Evolutionary conservation across 768 basidiomycete genomes (phyloP).

Genomic region (Lentinula guzmanii): DNA sequence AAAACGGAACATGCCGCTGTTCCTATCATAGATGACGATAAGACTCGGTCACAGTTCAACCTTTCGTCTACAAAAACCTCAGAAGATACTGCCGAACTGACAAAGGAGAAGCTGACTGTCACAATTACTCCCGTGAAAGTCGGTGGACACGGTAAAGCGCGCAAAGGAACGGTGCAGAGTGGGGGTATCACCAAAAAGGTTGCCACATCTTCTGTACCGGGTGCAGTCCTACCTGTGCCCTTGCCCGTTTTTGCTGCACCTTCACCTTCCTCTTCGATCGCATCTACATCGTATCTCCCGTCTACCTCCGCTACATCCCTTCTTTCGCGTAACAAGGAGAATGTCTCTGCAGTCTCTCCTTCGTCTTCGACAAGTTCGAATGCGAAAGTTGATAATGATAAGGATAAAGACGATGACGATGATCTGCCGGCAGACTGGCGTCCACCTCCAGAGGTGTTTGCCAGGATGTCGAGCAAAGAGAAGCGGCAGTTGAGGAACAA

Average conservation of each 20-base stretch:
- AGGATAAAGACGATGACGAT: conserved; percentile 38
- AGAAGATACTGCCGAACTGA: background rate
- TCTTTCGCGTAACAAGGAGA: conserved; percentile 1
- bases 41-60: background rate
- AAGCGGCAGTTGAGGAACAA: conserved; percentile 96
- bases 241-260: conserved; percentile 1
- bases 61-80: background rate
- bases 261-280: conserved; percentile 1
- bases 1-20: conserved; percentile 15
- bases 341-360: conserved; percentile 4
- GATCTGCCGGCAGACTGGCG: conserved; percentile 75
- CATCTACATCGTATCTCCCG: background rate
- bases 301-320: background rate
- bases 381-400: background rate
- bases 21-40: conserved; percentile 7
- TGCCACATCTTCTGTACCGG: conserved; percentile 16
- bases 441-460: conserved; percentile 87
- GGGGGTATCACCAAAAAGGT: conserved; percentile 69
- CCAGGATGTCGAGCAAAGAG: conserved; percentile 93
- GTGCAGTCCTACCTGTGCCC: conserved; percentile 6
- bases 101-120: conserved; percentile 30
- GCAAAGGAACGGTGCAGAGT: conserved; percentile 64
- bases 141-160: conserved; percentile 53
- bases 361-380: background rate
- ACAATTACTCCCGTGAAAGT: conserved; percentile 49